Evolutionary conservation across 169 alveolate genomes (phyloP).

Genomic region (Eimeria maxima): DNA sequence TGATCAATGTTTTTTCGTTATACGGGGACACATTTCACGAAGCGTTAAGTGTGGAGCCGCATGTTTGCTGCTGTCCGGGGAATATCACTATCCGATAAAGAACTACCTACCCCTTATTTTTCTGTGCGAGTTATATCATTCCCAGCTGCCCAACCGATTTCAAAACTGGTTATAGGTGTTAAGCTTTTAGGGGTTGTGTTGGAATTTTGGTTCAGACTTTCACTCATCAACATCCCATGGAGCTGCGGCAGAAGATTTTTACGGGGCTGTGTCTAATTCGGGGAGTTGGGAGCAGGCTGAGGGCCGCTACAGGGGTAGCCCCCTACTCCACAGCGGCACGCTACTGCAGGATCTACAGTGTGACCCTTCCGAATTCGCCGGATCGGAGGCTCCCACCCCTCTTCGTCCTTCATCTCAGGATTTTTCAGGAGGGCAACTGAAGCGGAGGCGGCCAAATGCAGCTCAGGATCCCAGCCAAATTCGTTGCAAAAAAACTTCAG

Average conservation of each 20-base stretch:
- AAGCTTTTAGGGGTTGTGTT: neutral
- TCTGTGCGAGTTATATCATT: neutral
- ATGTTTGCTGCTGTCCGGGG: neutral
- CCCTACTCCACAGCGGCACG: neutral
- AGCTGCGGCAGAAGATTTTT: constrained; percentile 29
- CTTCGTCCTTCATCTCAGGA: neutral
- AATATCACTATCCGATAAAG: neutral
- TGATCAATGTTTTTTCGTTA: neutral
- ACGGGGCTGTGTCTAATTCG: neutral
- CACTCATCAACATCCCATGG: constrained; percentile 48
- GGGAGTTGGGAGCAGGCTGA: neutral
- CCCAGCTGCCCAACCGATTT: neutral
- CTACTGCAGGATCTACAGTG: neutral
- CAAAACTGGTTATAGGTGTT: neutral
- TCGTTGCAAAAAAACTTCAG: neutral
- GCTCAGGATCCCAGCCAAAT: neutral
- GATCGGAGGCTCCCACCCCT: neutral
- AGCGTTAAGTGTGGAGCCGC: neutral
- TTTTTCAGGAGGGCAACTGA: neutral
- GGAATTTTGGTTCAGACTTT: constrained; percentile 19
- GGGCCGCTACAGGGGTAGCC: neutral
- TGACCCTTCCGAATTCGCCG: neutral
- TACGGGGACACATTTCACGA: neutral
- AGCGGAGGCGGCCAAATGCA: neutral
- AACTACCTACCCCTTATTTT: neutral